Evolutionary conservation across 352 stramenopile species (phyloP), one percentile per base, ranked within the genome.

Genomic region (Aphanomyces cochlioides): DNA sequence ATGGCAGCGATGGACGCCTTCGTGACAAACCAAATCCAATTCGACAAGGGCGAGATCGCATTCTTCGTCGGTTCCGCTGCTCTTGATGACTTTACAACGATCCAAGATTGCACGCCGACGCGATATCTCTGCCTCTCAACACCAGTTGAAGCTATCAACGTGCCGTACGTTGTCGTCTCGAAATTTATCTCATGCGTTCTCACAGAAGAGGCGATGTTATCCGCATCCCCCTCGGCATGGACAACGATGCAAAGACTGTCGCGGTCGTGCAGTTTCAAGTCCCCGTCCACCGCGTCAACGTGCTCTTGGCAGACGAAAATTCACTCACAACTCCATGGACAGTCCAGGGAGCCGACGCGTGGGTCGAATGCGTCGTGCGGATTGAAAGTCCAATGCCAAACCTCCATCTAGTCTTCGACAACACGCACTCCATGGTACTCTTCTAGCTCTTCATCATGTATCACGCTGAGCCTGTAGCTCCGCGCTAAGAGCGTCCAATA

Each of bases 401-500:
- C 56, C 77, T 15, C 69, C 53, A 40, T 56, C 15, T 92, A 47
- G 77, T 79, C 41, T 64, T 93, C 28, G 86, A 92, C 70, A 93
- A 93, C 59, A 79, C 81, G 12, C 84, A 78, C 47, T 88, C 86
- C 1, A 76, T 90, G 72, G 75, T 92, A 36, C 41, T 2, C 28
- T 28, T 28, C 2, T 28, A 28, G 39, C n/a, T 28, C 43, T 17
- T 34, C 37, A 8, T 21, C n/a, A 28, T 28, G 6, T 43, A 38
- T 47, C 57, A 58, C 50, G 19, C 8, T 58, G 37, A 36, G 5
- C 28, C 38, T 5, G 0, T 41, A 67, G 59, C 6, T 67, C 45
- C 77, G 86, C 17, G 74, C 78, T 0, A 90, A 90, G 50, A 77
- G 83, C 66, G 77, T 91, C 19, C 68, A 73, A 37, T 71, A 86